Evolutionary conservation across 1,284 basidiomycete species (phyloP).

Genomic region (Kwoniella shivajii): DNA sequence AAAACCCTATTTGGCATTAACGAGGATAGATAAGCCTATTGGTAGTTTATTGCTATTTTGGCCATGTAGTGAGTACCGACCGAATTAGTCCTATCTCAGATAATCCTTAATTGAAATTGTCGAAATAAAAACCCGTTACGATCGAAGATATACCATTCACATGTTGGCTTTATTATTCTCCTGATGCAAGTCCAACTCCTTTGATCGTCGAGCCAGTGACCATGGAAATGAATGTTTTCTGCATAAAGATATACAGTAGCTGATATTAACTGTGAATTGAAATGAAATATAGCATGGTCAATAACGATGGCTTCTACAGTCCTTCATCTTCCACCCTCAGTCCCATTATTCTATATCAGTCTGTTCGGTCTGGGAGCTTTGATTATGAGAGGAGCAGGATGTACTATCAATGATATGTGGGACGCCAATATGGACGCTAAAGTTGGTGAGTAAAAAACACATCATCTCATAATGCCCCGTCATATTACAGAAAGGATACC

Average conservation of each 20-base stretch:
- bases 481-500: not conserved
- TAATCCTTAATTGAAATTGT: too few species aligned
- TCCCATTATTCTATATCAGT: conserved; percentile 71
- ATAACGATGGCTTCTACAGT: conserved; percentile 92
- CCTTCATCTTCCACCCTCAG: conserved; percentile 64
- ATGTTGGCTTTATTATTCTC: too few species aligned
- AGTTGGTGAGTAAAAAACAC: conserved; percentile 67
- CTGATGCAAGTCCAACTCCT: too few species aligned
- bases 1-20: conserved; percentile 79
- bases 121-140: too few species aligned
- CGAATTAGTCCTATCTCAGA: too few species aligned
- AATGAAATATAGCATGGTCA: conserved; percentile 82
- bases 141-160: too few species aligned
- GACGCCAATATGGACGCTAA: conserved; percentile 86
- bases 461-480: not conserved
- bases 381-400: conserved; percentile 97
- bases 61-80: conserved; percentile 73
- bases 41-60: conserved; percentile 88
- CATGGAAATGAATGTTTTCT: too few species aligned
- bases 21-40: conserved; percentile 92
- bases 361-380: conserved; percentile 89
- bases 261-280: too few species aligned
- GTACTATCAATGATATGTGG: conserved; percentile 99
- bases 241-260: too few species aligned
- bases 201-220: too few species aligned